Conservation (phyloP, 768 basidiomycete genomes). For the Coprinopsis cinerea region DNA sequence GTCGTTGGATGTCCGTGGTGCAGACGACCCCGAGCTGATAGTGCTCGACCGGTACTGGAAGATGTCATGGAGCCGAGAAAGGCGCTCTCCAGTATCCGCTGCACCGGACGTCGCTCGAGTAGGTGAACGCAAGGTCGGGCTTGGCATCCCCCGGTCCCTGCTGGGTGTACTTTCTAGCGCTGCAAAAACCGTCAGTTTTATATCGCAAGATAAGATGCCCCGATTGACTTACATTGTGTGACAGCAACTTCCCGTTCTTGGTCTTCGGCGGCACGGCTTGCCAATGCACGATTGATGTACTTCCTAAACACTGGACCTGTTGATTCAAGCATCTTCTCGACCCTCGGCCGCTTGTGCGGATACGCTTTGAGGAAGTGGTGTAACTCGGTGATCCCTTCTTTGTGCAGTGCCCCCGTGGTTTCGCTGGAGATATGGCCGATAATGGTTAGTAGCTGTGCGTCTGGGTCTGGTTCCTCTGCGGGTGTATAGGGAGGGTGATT, state of each 20-base stretch:
- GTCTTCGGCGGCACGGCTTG: constrained; percentile 84
- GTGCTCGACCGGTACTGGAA: constrained; percentile 80
- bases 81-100: constrained; percentile 42
- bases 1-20: constrained; percentile 26
- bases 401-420: constrained; percentile 83
- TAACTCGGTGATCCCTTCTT: constrained; percentile 91
- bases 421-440: constrained; percentile 86
- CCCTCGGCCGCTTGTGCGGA: constrained; percentile 74
- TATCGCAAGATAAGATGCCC: too few relatives aligned
- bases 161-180: constrained; percentile 60
- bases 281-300: constrained; percentile 84
- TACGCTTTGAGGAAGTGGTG: constrained; percentile 91
- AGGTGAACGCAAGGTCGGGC: constrained; percentile 22
- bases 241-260: constrained; percentile 74
- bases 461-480: constrained; percentile 79
- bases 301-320: constrained; percentile 89
- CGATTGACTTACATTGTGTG: too few relatives aligned
- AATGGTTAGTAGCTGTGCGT: constrained; percentile 74
- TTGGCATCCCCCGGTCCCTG: constrained; percentile 29
- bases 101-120: constrained; percentile 15
- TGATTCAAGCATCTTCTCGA: constrained; percentile 84
- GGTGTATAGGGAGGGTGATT: constrained; percentile 39
- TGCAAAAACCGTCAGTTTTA: too few relatives aligned
- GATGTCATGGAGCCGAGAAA: constrained; percentile 72
- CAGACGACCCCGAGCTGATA: constrained; percentile 39